Evolutionary conservation across 345 rosid species (phyloP).

Genomic region (Sapria himalayana): DNA sequence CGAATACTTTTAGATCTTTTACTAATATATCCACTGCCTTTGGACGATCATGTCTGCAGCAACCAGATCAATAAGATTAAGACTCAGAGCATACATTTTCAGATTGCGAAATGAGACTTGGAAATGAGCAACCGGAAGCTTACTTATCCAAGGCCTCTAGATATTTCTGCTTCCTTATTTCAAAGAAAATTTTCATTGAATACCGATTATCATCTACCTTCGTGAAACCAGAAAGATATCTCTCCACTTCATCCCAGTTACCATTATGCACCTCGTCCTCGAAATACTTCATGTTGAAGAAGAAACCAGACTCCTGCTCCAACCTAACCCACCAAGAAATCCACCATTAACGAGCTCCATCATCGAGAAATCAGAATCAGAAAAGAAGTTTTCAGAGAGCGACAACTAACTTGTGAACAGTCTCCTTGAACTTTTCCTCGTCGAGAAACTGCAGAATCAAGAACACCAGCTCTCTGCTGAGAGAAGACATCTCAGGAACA

Average conservation of each 20-base stretch:
- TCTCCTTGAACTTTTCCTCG: constrained; percentile 97
- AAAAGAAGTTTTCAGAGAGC: not conserved
- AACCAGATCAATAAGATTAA: constrained; percentile 3
- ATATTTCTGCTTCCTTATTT: constrained; percentile 98
- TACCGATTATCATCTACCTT: constrained; percentile 94
- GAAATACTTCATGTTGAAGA: constrained; percentile 94
- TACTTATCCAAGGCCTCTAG: constrained; percentile 97
- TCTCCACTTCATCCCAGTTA: constrained; percentile 98
- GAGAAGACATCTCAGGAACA: constrained; percentile 59
- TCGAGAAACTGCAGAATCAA: constrained; percentile 96
- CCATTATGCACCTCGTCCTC: constrained; percentile 97
- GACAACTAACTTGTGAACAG: constrained; percentile 71
- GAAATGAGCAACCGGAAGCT: constrained; percentile 10
- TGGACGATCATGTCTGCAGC: constrained; percentile 69
- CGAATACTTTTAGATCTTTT: constrained; percentile 89
- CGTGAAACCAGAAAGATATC: constrained; percentile 90
- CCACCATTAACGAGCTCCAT: constrained; percentile 9
- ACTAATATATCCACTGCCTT: constrained; percentile 90
- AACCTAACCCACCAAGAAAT: constrained; percentile 32
- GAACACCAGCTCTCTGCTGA: constrained; percentile 97
- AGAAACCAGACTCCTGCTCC: constrained; percentile 98
- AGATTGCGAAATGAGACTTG: not conserved
- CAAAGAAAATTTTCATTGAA: constrained; percentile 96
- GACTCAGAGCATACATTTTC: not conserved
- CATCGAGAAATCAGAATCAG: not conserved